A percentile compares a stretch with the other conserved stretches of the same genome.
These are phyloP conservation scores for Curvularia verruculosa DNA, from an alignment of 2,329 filamentous ascomycete genomes.

Conservation along the genomic window DNA sequence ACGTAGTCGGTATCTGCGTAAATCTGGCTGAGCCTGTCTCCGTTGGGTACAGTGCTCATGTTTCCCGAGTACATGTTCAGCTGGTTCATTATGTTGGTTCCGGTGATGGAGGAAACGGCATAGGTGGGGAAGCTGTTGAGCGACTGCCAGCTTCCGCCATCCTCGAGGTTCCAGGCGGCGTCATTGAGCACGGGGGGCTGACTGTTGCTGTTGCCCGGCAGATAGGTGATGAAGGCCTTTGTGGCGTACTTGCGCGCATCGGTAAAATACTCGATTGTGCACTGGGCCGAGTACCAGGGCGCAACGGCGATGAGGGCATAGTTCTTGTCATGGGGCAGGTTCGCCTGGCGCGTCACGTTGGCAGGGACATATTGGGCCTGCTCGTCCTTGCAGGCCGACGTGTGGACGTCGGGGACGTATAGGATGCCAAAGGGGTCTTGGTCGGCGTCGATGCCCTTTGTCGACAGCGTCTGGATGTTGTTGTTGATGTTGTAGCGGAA, in stretches of 20 bases:
- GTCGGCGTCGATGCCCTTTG: constrained; percentile 66
- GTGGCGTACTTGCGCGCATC: constrained; percentile 64
- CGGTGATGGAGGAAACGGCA: constrained; percentile 73
- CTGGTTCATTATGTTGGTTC: constrained; percentile 71
- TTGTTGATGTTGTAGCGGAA: constrained; percentile 48
- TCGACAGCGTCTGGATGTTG: constrained; percentile 78
- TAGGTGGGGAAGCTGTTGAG: constrained; percentile 81
- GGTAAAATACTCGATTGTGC: constrained; percentile 74
- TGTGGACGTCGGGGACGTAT: constrained; percentile 76
- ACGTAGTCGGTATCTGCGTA: constrained; percentile 54
- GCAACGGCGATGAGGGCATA: constrained; percentile 82
- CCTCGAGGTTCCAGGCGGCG: constrained; percentile 71
- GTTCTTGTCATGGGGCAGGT: constrained; percentile 67
- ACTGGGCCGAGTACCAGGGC: constrained; percentile 80
- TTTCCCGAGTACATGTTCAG: constrained; percentile 80
- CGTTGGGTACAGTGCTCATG: constrained; percentile 58
- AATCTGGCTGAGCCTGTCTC: constrained; percentile 45
- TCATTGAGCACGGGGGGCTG: constrained; percentile 71
- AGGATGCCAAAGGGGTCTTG: constrained; percentile 76
- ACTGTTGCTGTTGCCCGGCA: constrained; percentile 55
- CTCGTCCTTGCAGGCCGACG: constrained; percentile 67
- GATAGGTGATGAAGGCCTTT: constrained; percentile 64
- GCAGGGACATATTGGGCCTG: constrained; percentile 70
- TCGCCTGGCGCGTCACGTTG: constrained; percentile 74
- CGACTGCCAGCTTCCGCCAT: constrained; percentile 72